These are phyloP conservation scores for Micractinium sp. DNA, from an alignment of 139 green algal species.

Conservation along the genomic window DNA sequence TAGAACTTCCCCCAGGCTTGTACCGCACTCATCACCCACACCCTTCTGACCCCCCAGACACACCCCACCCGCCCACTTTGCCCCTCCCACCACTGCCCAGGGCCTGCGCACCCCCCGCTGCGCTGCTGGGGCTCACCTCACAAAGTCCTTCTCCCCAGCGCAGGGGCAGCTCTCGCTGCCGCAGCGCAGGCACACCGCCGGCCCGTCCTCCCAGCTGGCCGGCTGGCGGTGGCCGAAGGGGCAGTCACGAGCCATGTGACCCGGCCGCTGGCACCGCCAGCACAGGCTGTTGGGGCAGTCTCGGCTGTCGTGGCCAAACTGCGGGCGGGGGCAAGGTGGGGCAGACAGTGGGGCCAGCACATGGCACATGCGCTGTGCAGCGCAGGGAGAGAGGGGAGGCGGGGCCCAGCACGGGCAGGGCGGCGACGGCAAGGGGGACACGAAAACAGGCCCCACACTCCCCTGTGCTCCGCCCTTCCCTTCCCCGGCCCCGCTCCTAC, in stretches of 20 bases:
- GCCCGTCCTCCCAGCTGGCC: slow-evolving; percentile 3
- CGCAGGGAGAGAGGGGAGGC: no score
- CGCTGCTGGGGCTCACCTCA: slow-evolving; percentile 55
- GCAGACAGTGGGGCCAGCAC: no score
- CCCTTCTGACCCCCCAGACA: not conserved
- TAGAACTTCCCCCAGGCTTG: not conserved
- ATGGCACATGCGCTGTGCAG: no score
- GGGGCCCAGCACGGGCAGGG: no score
- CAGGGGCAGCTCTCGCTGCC: slow-evolving; percentile 59
- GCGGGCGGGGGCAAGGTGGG: not conserved
- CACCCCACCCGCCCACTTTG: not conserved
- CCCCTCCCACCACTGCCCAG: not conserved
- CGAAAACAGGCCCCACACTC: no score
- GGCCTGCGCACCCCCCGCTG: not conserved
- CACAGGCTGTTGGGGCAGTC: slow-evolving; percentile 75
- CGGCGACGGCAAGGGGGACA: no score
- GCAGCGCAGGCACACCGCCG: slow-evolving; percentile 68
- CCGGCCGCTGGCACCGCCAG: slow-evolving; percentile 62
- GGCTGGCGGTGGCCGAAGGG: slow-evolving; percentile 14
- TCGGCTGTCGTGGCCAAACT: slow-evolving; percentile 28
- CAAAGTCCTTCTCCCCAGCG: slow-evolving; percentile 60
- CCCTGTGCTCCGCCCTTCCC: no score
- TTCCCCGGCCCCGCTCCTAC: no score
- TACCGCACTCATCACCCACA: not conserved
- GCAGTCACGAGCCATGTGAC: slow-evolving; percentile 67